phyloP scores from a whole-genome alignment of 2,329 filamentous ascomycete genomes.

The Trichoderma koningii region DNA sequence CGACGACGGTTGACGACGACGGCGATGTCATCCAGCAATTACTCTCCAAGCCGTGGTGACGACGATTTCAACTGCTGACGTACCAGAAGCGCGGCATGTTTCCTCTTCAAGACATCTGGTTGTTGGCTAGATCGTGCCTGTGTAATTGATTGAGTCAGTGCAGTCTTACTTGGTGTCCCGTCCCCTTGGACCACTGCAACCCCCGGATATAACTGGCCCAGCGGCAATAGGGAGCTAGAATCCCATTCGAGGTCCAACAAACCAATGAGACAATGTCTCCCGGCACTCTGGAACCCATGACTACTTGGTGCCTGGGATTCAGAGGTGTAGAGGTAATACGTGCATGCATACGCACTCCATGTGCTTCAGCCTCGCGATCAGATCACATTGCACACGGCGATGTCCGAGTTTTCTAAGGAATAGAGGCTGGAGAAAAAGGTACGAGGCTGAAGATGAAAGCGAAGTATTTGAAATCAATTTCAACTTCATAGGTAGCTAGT shows the following conservation, averaged over 20 bases:
- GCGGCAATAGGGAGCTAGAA: slow-evolving; percentile 18
- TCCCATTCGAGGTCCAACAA: neutral
- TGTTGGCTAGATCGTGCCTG: too few relatives aligned
- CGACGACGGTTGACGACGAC: too few relatives aligned
- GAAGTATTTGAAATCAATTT: neutral
- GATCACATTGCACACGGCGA: neutral
- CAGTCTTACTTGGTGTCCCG: neutral
- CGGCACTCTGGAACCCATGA: neutral
- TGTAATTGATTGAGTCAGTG: neutral
- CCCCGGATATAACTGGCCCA: slow-evolving; percentile 19
- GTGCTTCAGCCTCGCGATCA: neutral
- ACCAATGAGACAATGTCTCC: neutral
- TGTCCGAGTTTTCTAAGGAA: neutral
- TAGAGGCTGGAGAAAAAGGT: neutral
- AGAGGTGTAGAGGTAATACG: neutral
- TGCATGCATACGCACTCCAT: slow-evolving; percentile 5
- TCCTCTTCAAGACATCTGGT: neutral
- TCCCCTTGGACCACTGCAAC: neutral
- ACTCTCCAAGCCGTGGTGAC: neutral
- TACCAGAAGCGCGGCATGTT: neutral
- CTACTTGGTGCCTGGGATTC: neutral
- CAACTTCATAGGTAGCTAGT: neutral
- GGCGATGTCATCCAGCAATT: neutral
- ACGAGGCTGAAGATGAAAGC: neutral
- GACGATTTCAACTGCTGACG: neutral